Base-by-base conservation (phyloP, 2,329 filamentous ascomycete species). In the Aspergillus tanneri region DNA sequence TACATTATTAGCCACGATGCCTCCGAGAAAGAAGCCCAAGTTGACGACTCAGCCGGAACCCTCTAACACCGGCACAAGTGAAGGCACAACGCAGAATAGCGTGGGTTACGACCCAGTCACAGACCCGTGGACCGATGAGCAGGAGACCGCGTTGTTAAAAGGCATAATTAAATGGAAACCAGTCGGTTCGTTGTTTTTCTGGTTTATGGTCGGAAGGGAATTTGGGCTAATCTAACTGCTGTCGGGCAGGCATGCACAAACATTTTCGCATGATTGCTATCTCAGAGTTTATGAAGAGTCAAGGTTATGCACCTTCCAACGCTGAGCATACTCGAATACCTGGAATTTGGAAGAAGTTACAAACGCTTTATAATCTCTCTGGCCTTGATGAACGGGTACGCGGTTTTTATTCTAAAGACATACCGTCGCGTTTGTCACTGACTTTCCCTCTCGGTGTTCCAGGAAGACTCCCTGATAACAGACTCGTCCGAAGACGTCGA, bases 81-180 rank as follows among this genome's bases (percentile, higher is more conserved):
- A 68, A 55, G 52, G 56, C 54, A 52, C 58, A 54, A 46, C 49
- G 53, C 64, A 72, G 42, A 56, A 57, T 32, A 66, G 72, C 51
- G 61, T 69, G n/a, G 65, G 67, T 14, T 70, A 72, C 50, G 73
- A 83, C 52, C 63, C 77, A 3, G 69, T 81, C 40, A 81, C 83
- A 47, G 88, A 92, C 56, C 82, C 85, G 21, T 99, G 93, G 93
- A 96, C 90, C 3, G 91, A 96, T 62, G 92, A 96, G 64, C 93
- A 99, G 70, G 87, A 95, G 57, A 90, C 89, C 1, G 91, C 90
- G 32, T 78, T 99, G 1, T 90, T 96, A 73, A 96, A 96, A 67
- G 90, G 85, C 43, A 86, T 97, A 57, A 91, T 97, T 56, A 82
- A 85, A 65, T 96, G 88, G 87, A 99, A 99, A 67, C 93, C 93